Evolutionary conservation across 352 stramenopile genomes (phyloP), one percentile per base, ranked within the genome.

Genomic region (Blastocystis sp.): DNA sequence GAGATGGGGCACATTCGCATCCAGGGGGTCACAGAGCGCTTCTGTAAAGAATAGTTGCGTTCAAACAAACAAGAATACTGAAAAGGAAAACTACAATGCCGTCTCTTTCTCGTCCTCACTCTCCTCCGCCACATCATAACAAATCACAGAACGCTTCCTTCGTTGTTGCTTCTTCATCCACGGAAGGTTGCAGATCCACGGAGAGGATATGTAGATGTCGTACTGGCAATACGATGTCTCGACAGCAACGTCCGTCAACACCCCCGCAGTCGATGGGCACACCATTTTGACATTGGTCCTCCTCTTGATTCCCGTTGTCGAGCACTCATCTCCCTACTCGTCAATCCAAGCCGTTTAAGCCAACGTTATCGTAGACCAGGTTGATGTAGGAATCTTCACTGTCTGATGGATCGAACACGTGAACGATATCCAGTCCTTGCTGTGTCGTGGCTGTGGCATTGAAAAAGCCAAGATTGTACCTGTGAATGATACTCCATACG

Each of bases 241-340:
- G 6, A 79, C 14, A 3, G 52, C 69, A 4, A 54, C 43, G 24
- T 79, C 69, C 24, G 57, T 42, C 48, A 57, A 57, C 28, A 60
- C 43, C 38, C n/a, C 57, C 4, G 11, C 4, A 79, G 19, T 38
- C 10, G 69, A 79, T n/a, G 69, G 69, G 63, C 69, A 79, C 11
- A 79, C 43, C 9, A 79, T 42, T 43, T 38, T 42, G 21, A 79
- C 69, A 64, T 79, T 79, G 3, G 69, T 63, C 24, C 40, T 79
- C 60, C 69, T 14, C 6, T 62, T 62, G 57, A 42, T 60, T 79
- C 69, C 69, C 40, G 69, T 79, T 19, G 69, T 79, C 14, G 69
- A 40, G 52, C 69, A 79, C 38, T 79, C 69, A 60, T 79, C 69
- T 62, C 69, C 69, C 69, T 79, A 79, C 43, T 63, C 2, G 6